These are phyloP conservation scores for Lolium rigidum DNA, from an alignment of 176 grass and related monocot genomes.

Conservation along the genomic window DNA sequence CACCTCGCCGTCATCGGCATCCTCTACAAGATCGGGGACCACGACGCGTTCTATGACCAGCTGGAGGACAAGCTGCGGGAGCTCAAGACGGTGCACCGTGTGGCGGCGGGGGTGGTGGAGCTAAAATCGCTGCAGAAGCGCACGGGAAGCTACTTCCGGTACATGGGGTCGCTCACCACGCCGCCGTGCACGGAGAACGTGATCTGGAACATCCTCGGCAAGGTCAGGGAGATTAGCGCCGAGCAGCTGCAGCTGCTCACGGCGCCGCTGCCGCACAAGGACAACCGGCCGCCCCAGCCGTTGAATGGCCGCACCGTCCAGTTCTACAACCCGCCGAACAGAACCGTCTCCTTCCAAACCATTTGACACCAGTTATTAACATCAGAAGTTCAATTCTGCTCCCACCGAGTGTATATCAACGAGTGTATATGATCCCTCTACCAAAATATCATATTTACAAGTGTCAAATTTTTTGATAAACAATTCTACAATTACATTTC, in stretches of 20 bases:
- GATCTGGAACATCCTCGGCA: constrained; percentile 68
- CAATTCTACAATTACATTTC: too few relatives aligned
- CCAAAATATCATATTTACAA: too few relatives aligned
- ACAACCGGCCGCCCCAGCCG: constrained; percentile 59
- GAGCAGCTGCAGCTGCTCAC: constrained; percentile 50
- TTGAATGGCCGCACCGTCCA: constrained; percentile 60
- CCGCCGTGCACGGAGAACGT: constrained; percentile 88
- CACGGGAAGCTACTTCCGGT: constrained; percentile 70
- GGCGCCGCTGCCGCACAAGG: constrained; percentile 34
- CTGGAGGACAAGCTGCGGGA: neutral
- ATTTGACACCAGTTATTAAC: too few relatives aligned
- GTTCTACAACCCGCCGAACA: constrained; percentile 50
- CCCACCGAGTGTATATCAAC: too few relatives aligned
- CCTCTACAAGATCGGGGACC: constrained; percentile 57
- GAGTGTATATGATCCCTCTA: too few relatives aligned
- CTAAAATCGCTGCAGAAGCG: constrained; percentile 52
- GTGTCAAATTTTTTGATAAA: too few relatives aligned
- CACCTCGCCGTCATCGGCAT: constrained; percentile 48
- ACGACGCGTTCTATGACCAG: constrained; percentile 72
- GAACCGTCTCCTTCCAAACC: constrained; percentile 31
- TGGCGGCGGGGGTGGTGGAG: constrained; percentile 30
- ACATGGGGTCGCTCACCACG: constrained; percentile 73
- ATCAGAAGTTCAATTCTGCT: too few relatives aligned
- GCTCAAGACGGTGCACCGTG: neutral
- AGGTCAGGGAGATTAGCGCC: constrained; percentile 67